Evolutionary conservation across 768 basidiomycete species (phyloP), one percentile per base, ranked within the genome.

Genomic region (Clitopilus passeckerianus): DNA sequence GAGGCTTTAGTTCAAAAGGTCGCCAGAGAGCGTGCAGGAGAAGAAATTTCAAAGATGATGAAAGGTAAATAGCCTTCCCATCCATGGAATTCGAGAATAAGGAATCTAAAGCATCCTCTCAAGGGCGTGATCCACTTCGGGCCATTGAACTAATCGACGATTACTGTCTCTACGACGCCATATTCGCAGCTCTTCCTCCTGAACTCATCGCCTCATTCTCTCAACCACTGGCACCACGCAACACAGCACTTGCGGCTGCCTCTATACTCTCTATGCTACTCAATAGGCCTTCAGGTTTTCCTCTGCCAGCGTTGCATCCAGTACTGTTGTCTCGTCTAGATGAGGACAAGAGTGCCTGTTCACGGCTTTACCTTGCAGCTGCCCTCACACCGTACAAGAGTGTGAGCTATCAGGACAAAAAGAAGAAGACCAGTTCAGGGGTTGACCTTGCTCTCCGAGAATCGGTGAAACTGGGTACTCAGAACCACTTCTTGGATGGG

Each of bases 31-130:
- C 84, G 97, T 16, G 85, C 95, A 5, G 95, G 95, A 0, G 90
- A 90, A 62, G 97, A 99, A 71, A 67, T 98, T 14, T 84, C 90
- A 62, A 99, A 98, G 71, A 98, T 98, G 91, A 80, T 98, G 69
- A 86, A 86, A 77, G 89, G 96, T 89, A 52, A 22, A 54, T 37
- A 56, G n/a, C 52, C 24, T 56, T 43, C 53, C 23, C 9, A 30
- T 30, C 27, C 3, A 30, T 4, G 27, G 27, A 30, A 4, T 7
- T 7, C 7, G 27, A 30, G 4, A 3, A 30, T 30, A 30, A 30
- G 7, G 27, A 7, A n/a, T 20, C 54, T 44, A 56, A 57, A 27
- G 14, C 59, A 52, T 58, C 59, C 22, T 55, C 10, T 62, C 20
- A 60, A 95, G 95, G 87, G 20, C 81, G 77, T 9, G 82, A 93